These are phyloP conservation scores for Cylindricascospora bacillispora DNA, from an alignment of 1,139 yeast genomes.

Conservation along the genomic window DNA sequence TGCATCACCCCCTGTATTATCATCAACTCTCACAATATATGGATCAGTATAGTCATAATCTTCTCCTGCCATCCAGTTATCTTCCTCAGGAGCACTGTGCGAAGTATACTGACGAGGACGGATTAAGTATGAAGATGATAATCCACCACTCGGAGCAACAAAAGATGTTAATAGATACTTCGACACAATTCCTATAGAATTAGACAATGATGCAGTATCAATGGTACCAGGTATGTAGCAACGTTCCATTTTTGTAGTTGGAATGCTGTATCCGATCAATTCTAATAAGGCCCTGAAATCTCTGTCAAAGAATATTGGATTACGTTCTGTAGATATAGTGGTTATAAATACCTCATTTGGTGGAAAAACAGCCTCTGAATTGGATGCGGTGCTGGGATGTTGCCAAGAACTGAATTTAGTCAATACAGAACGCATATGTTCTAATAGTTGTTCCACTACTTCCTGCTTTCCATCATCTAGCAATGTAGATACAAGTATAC, in stretches of 20 bases:
- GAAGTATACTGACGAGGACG: no score
- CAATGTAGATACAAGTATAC: conserved; percentile 23
- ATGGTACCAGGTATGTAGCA: conserved; percentile 14
- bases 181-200: conserved; percentile 9
- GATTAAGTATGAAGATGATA: conserved; percentile 18
- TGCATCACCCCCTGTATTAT: conserved; percentile 13
- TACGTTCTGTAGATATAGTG: conserved; percentile 4
- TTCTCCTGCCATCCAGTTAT: conserved; percentile 11
- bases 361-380: conserved; percentile 6
- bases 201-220: conserved; percentile 9
- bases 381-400: conserved; percentile 6
- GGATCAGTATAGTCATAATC: conserved; percentile 13
- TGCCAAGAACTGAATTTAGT: conserved; percentile 12
- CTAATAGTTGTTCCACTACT: conserved; percentile 10
- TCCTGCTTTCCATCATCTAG: conserved; percentile 22
- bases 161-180: conserved; percentile 20
- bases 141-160: conserved; percentile 20
- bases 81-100: background rate
- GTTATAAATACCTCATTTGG: conserved; percentile 8
- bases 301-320: conserved; percentile 14
- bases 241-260: conserved; percentile 10
- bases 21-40: conserved; percentile 8
- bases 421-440: conserved; percentile 11
- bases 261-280: conserved; percentile 19
- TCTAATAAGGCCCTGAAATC: conserved; percentile 22